Evolutionary conservation across 805 yeast genomes (phyloP).

Genomic region (Candida nonsorbophila): DNA sequence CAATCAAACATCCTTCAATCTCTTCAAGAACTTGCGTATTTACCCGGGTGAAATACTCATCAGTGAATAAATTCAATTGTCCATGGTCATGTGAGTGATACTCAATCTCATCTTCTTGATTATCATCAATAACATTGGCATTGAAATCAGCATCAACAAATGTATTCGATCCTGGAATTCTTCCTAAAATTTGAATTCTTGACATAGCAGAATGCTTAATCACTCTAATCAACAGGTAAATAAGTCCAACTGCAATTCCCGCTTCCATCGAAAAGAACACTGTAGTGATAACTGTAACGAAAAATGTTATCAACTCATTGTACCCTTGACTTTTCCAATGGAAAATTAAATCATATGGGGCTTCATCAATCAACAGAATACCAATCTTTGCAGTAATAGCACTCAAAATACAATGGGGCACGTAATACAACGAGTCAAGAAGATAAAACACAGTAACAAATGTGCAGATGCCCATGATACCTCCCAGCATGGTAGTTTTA

Average conservation of each 20-base stretch:
- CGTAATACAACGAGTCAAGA: slow-evolving; percentile 58
- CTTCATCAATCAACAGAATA: slow-evolving; percentile 62
- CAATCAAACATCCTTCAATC: slow-evolving; percentile 39
- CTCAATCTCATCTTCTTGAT: slow-evolving; percentile 2
- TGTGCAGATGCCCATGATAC: slow-evolving; percentile 73
- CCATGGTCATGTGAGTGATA: slow-evolving; percentile 1
- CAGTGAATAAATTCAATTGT: slow-evolving; percentile 29
- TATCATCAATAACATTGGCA: slow-evolving; percentile 4
- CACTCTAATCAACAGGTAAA: slow-evolving; percentile 73
- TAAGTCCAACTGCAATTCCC: slow-evolving; percentile 85
- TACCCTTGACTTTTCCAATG: slow-evolving; percentile 72
- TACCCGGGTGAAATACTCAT: slow-evolving; percentile 28
- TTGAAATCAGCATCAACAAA: slow-evolving; percentile 37
- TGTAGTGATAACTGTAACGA: slow-evolving; percentile 34
- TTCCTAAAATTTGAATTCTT: slow-evolving; percentile 40
- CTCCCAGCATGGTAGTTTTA: slow-evolving; percentile 77
- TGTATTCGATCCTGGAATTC: slow-evolving; percentile 35
- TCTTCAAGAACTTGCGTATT: slow-evolving; percentile 35
- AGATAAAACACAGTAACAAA: slow-evolving; percentile 58
- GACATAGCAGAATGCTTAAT: slow-evolving; percentile 38
- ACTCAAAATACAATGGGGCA: slow-evolving; percentile 77
- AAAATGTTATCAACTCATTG: slow-evolving; percentile 57
- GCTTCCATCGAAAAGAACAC: slow-evolving; percentile 67
- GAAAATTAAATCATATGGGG: slow-evolving; percentile 71
- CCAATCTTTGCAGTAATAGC: slow-evolving; percentile 77